Percentiles rank a stretch among this genome's conserved stretches.
Evolutionary conservation across 371 early-diverging fungal genomes (phyloP).

Genomic region (Apophysomyces variabilis): DNA sequence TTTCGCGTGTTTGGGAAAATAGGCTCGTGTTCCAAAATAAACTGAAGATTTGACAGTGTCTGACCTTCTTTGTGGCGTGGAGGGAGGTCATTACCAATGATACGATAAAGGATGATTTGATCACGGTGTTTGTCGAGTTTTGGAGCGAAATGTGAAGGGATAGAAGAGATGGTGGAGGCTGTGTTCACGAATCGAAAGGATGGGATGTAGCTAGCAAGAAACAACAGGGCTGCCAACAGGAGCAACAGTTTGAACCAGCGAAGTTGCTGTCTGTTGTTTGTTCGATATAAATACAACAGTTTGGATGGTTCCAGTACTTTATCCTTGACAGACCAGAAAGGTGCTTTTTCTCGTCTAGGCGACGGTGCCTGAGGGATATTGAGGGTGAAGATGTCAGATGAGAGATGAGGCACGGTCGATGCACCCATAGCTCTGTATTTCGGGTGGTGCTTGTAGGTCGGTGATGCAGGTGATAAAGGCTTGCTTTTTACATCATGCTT

Average conservation of each 20-base stretch:
- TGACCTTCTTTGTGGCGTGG: constrained; percentile 74
- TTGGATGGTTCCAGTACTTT: constrained; percentile 21
- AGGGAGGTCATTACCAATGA: constrained; percentile 75
- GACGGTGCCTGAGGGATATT: constrained; percentile 9
- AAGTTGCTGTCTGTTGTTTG: constrained; percentile 20
- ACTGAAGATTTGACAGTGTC: constrained; percentile 67
- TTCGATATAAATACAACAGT: constrained; percentile 8
- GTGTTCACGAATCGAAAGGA: constrained; percentile 25
- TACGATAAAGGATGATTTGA: constrained; percentile 66
- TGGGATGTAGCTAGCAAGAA: constrained; percentile 29
- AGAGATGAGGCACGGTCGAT: background rate
- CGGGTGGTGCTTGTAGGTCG: constrained; percentile 2
- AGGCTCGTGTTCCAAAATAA: constrained; percentile 71
- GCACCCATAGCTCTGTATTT: constrained; percentile 7
- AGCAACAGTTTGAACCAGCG: constrained; percentile 21
- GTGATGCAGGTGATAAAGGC: constrained; percentile 4
- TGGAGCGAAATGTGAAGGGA: background rate
- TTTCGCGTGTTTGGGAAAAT: constrained; percentile 65
- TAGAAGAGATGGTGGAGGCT: background rate
- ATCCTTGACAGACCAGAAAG: constrained; percentile 22
- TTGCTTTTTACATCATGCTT: constrained; percentile 9
- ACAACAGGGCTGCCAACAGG: constrained; percentile 17
- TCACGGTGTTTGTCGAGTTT: constrained; percentile 36
- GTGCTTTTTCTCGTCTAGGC: constrained; percentile 20
- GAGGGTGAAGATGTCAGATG: constrained; percentile 7